Percentiles rank a stretch among this genome's conserved stretches.
These are phyloP conservation scores for Corymbia calophylla DNA, from an alignment of 441 rosid species.

Conservation along the genomic window DNA sequence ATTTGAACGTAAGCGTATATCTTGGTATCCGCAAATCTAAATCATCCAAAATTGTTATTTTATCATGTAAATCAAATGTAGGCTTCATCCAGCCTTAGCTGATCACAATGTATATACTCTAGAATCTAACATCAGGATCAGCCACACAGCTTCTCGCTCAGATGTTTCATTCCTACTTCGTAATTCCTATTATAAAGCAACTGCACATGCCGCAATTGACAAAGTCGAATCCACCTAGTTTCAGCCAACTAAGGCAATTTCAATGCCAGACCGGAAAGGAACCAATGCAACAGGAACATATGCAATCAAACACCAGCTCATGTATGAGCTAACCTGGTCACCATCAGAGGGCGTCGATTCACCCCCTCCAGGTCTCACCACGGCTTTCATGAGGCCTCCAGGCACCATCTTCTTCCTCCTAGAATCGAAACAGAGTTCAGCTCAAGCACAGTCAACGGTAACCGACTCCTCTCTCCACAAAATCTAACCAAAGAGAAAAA, in stretches of 20 bases:
- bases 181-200: neutral
- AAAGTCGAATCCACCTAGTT: neutral
- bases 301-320: neutral
- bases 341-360: slow-evolving; percentile 80
- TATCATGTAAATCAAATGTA: neutral
- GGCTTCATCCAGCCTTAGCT: neutral
- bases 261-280: neutral
- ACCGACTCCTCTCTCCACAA: neutral
- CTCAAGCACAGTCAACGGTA: neutral
- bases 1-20: neutral
- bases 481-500: neutral
- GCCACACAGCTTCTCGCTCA: neutral
- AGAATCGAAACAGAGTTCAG: neutral
- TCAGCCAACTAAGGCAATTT: neutral
- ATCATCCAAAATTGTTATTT: neutral
- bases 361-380: slow-evolving; percentile 89
- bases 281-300: neutral
- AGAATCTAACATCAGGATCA: neutral
- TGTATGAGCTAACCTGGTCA: slow-evolving; percentile 61
- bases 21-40: neutral
- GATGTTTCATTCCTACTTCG: neutral
- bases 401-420: slow-evolving; percentile 89
- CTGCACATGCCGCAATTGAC: neutral
- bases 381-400: slow-evolving; percentile 90
- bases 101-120: neutral